Percentiles rank a stretch among this genome's conserved stretches.
Conservation (phyloP, 1,139 yeast genomes). For the Nakaseomyces uthaithaninus region DNA sequence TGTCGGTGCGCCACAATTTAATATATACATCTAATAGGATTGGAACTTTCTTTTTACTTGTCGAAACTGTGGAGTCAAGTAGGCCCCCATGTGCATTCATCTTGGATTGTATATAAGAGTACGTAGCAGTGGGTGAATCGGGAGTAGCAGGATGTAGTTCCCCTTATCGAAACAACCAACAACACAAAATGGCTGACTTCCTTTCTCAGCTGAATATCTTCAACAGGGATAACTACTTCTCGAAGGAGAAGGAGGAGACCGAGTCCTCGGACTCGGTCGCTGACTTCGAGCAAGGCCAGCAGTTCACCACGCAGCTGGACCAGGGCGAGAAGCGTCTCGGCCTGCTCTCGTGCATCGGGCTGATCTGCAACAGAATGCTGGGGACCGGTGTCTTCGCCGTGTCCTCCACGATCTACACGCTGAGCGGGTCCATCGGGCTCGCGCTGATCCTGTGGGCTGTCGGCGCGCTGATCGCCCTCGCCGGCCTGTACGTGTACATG, state of each 20-base stretch:
- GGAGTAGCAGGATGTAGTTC: no score
- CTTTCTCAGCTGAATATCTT: slow-evolving; percentile 10
- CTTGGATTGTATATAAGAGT: no score
- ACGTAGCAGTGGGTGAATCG: no score
- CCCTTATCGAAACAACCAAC: no score
- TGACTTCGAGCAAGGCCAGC: slow-evolving; percentile 25
- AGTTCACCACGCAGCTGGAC: slow-evolving; percentile 37
- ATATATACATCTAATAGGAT: no score
- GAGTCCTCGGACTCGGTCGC: slow-evolving; percentile 12
- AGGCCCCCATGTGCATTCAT: no score
- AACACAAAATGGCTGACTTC: slow-evolving; percentile 1
- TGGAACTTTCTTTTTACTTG: no score
- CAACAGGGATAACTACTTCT: slow-evolving; percentile 10
- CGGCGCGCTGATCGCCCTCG: slow-evolving; percentile 64
- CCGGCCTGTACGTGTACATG: slow-evolving; percentile 71
- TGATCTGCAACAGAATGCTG: slow-evolving; percentile 71
- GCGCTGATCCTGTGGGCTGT: slow-evolving; percentile 68
- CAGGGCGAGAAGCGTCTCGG: slow-evolving; percentile 53
- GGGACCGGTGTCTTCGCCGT: slow-evolving; percentile 88
- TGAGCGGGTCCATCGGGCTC: slow-evolving; percentile 66
- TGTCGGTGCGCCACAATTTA: no score
- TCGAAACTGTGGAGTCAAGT: no score
- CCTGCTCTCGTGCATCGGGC: slow-evolving; percentile 51
- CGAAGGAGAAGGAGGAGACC: not conserved
- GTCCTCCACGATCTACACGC: slow-evolving; percentile 60